Percentiles rank a stretch among this genome's conserved stretches.
Conservation (phyloP, 2,329 filamentous ascomycete species). For the Epichloe sylvatica region DNA sequence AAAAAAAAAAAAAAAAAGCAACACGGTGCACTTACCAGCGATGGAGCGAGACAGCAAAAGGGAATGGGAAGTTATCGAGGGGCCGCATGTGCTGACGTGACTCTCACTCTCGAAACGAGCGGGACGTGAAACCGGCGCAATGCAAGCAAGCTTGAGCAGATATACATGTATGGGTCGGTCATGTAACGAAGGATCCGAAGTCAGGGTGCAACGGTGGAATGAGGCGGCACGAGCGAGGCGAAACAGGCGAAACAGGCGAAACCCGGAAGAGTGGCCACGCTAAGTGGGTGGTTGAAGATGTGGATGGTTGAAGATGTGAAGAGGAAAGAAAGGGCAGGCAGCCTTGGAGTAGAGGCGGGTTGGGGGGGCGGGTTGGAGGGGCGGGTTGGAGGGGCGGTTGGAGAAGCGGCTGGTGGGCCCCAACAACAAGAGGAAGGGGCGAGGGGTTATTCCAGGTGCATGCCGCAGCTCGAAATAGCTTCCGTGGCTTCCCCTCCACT, state of each 20-base stretch:
- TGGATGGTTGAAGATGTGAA: not conserved
- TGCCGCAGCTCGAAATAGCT: too few species aligned
- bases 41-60: not conserved
- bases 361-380: not conserved
- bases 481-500: too few species aligned
- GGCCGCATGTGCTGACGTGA: not conserved
- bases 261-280: not conserved
- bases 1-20: not conserved
- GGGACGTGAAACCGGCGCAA: not conserved
- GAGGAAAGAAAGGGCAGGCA: not conserved
- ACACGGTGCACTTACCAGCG: not conserved
- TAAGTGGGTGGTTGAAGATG: not conserved
- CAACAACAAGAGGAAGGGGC: not conserved
- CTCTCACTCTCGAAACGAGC: not conserved
- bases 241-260: not conserved
- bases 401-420: not conserved
- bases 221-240: not conserved
- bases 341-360: not conserved
- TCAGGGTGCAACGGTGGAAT: not conserved
- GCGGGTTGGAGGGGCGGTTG: not conserved
- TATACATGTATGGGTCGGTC: not conserved
- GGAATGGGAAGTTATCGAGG: not conserved
- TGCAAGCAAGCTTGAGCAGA: not conserved
- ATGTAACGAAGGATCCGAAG: not conserved
- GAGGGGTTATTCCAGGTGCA: not conserved